Percentiles rank a stretch among this genome's conserved stretches.
These are phyloP conservation scores for Margaritispora aquatica DNA, from an alignment of 495 filamentous ascomycete species.

Conservation along the genomic window DNA sequence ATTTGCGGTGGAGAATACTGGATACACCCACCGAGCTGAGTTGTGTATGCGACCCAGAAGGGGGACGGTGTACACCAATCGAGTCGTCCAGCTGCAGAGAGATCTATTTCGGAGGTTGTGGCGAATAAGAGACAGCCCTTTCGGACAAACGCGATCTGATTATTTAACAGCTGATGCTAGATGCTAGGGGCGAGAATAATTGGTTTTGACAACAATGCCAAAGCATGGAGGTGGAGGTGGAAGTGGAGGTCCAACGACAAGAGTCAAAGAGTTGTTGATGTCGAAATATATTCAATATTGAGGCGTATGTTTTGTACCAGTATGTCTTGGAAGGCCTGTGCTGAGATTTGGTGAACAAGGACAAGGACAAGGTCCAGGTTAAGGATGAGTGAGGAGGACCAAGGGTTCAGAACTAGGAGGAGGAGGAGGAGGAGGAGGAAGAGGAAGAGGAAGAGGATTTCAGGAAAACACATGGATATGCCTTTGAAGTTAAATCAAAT, in stretches of 20 bases:
- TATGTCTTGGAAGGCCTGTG: neutral
- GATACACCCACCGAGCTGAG: neutral
- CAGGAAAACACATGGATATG: too few species aligned
- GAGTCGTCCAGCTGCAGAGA: neutral
- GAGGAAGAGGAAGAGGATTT: neutral
- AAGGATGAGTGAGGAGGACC: too few species aligned
- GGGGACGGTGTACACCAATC: neutral
- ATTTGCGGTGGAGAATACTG: neutral
- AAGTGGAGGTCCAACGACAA: neutral
- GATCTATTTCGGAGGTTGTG: neutral
- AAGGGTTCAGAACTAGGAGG: neutral
- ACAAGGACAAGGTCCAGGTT: neutral
- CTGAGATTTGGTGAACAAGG: neutral
- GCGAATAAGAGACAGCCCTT: neutral
- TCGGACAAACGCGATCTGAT: neutral
- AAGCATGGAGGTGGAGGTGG: neutral
- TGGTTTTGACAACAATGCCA: too few species aligned
- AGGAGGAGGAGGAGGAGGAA: neutral
- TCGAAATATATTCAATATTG: neutral
- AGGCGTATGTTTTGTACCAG: too few species aligned
- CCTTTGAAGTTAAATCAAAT: too few species aligned
- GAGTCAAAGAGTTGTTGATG: neutral
- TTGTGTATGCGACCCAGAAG: neutral
- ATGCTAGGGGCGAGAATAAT: too few species aligned
- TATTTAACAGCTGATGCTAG: too few species aligned